Evolutionary conservation across 345 rosid species (phyloP).

Genomic region (Arabis hirsuta): DNA sequence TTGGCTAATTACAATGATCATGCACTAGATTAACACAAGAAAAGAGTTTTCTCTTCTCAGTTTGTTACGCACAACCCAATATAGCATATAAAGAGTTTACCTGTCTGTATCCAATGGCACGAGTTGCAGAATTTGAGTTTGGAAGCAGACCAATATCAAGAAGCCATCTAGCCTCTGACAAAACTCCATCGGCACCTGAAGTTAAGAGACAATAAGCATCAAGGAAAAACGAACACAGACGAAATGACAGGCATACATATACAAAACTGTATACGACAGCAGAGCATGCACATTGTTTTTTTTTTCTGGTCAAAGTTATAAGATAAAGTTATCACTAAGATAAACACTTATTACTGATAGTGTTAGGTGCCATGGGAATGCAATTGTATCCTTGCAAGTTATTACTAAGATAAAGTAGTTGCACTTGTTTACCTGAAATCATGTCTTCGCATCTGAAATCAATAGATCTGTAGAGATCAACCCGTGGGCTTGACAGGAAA

Average conservation of each 20-base stretch:
- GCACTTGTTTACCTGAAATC: conserved; percentile 64
- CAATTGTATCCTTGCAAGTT: background rate
- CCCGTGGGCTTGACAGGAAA: conserved; percentile 78
- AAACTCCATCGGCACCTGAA: conserved; percentile 63
- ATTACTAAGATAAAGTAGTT: background rate
- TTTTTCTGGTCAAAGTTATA: background rate
- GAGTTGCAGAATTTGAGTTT: conserved; percentile 81
- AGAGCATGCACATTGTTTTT: background rate
- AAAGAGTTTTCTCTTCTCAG: background rate
- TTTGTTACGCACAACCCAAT: background rate
- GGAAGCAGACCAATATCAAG: conserved; percentile 85
- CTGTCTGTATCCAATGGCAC: conserved; percentile 95
- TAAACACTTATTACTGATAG: background rate
- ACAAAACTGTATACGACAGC: background rate
- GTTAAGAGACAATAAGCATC: conserved; percentile 27
- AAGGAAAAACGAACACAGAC: conserved; percentile 8
- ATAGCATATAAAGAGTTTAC: conserved; percentile 46
- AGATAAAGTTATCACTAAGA: background rate
- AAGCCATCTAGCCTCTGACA: conserved; percentile 88
- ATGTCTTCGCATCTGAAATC: conserved; percentile 92
- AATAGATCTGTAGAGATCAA: conserved; percentile 84
- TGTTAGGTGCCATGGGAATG: conserved; percentile 13
- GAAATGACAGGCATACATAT: background rate
- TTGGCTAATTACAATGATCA: conserved; percentile 12
- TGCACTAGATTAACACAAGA: background rate